Evolutionary conservation across 805 yeast species (phyloP).

Genomic region (Blastobotrys americana): DNA sequence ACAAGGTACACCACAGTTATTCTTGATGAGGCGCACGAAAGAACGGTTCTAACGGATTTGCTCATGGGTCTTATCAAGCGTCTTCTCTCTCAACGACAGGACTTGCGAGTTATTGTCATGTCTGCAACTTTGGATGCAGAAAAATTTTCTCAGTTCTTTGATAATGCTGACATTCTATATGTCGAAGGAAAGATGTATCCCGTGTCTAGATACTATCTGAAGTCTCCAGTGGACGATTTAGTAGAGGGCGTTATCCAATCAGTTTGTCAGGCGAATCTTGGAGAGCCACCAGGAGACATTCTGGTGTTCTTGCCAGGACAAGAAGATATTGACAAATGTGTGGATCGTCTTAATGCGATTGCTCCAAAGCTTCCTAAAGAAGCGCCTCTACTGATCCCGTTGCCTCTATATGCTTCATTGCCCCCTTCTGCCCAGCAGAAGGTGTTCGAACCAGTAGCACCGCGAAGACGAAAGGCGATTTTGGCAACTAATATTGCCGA

Average conservation of each 20-base stretch:
- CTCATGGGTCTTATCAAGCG: constrained; percentile 81
- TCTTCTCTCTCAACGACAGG: constrained; percentile 48
- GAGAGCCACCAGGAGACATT: constrained; percentile 86
- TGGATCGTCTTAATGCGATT: constrained; percentile 45
- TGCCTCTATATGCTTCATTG: constrained; percentile 90
- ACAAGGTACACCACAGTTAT: constrained; percentile 65
- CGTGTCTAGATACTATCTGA: constrained; percentile 64
- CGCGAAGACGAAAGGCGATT: constrained; percentile 74
- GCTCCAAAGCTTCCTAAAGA: constrained; percentile 63
- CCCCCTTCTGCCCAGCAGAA: constrained; percentile 76
- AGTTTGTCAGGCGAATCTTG: constrained; percentile 67
- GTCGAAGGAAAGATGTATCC: constrained; percentile 88
- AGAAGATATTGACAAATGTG: constrained; percentile 90
- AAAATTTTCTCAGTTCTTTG: constrained; percentile 69
- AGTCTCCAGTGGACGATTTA: constrained; percentile 65
- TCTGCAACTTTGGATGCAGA: constrained; percentile 96
- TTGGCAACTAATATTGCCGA: constrained; percentile 96
- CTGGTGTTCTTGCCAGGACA: constrained; percentile 92
- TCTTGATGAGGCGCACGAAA: constrained; percentile 96
- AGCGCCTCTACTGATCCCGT: constrained; percentile 67
- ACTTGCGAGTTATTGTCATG: constrained; percentile 74
- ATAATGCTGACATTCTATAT: constrained; percentile 67
- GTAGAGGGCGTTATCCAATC: constrained; percentile 72
- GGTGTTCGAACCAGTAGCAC: constrained; percentile 62
- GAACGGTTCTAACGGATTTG: constrained; percentile 86